Conservation (phyloP, 129 eudicot genomes). For the Scalesia atractyloides region DNA sequence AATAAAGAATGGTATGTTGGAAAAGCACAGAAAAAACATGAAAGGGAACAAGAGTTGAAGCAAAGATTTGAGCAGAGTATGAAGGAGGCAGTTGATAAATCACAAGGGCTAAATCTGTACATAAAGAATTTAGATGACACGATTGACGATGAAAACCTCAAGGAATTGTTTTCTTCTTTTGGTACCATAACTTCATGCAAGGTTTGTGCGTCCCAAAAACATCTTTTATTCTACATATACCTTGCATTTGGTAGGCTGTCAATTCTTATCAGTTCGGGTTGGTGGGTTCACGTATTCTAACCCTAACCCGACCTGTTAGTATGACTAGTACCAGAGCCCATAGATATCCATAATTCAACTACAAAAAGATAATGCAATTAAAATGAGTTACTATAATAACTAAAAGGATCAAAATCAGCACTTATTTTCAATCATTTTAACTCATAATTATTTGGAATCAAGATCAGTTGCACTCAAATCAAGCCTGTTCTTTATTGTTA, state of each 20-base stretch:
- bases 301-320: background rate
- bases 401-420: background rate
- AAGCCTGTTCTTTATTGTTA: background rate
- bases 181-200: slow-evolving; percentile 78
- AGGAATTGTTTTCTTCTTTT: slow-evolving; percentile 7
- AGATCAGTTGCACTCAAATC: background rate
- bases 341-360: background rate
- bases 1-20: too few relatives aligned
- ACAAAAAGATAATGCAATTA: too few relatives aligned
- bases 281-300: background rate
- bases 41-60: too few relatives aligned
- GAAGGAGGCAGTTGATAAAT: too few relatives aligned
- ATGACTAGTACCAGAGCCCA: background rate
- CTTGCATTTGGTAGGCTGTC: background rate
- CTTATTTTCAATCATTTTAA: too few relatives aligned
- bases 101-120: too few relatives aligned
- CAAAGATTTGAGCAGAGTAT: too few relatives aligned
- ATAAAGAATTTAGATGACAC: too few relatives aligned
- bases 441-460: too few relatives aligned
- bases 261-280: background rate
- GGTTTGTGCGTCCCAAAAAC: slow-evolving; percentile 39
- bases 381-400: background rate
- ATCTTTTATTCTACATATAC: background rate
- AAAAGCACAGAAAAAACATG: too few relatives aligned
- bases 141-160: too few relatives aligned